Base-by-base conservation (phyloP, 1,284 basidiomycete genomes). In the Cryptococcus hybrid region DNA sequence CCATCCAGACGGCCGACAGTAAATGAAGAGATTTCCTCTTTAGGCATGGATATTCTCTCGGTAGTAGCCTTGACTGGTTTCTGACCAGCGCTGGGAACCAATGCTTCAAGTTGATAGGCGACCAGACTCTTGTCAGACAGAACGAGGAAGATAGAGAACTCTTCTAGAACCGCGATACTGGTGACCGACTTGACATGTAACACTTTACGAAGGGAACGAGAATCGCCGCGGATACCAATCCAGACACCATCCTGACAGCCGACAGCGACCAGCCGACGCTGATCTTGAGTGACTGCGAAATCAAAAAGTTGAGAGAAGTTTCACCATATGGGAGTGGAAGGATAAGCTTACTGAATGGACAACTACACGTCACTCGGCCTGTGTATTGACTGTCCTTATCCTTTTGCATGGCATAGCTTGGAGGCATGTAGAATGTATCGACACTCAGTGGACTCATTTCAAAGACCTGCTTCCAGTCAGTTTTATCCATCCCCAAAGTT, bases 191-290 rank as follows among this genome's bases (percentile, higher is more conserved):
- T 90, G 44, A 96, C 81, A 70, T 94, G 91, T 11, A 97, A 79
- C 18, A 97, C 92, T 57, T 92, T 89, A 38, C 90, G 85, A 77
- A 96, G 84, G 5, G 92, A 94, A 72, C 82, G 80, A 0, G 92
- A 87, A 71, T 95, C 88, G 67, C 90, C 88, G 37, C 90, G 84
- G 75, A 96, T 87, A 0, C 94, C 95, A 63, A 98, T 95, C 91
- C 92, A 98, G 2, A 98, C 90, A 40, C 95, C 95, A 69, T 97
- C 92, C 0, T 90, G 87, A 75, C 93, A 96, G 18, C 94, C 94
- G 64, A 97, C 87, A 0, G 94, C 92, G 15, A 97, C 88, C 13
- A 98, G 82, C 2, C 85, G 84, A 46, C 91, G 85, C 4, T 89
- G 86, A 73, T 97, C 92, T 5, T 85, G 82, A 2, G 92, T 92